Evolutionary conservation across 352 stramenopile species (phyloP).

Genomic region (Thraustochytrium aureum): DNA sequence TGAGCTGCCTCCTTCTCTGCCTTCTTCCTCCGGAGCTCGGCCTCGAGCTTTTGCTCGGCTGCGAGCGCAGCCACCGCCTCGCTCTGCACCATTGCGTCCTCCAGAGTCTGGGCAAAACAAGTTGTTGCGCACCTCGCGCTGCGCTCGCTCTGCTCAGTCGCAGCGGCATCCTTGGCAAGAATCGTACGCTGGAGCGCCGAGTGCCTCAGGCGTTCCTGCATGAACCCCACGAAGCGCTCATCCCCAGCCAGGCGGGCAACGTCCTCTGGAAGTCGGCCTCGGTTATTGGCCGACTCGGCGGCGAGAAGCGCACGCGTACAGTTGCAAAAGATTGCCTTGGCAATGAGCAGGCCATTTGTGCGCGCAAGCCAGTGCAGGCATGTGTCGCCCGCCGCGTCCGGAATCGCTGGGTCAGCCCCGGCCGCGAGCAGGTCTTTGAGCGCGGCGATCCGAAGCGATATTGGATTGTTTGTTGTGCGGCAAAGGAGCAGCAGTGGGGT

Average conservation of each 20-base stretch:
- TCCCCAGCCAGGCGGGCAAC: background rate
- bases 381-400: constrained; percentile 15
- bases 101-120: background rate
- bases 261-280: background rate
- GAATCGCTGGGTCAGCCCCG: background rate
- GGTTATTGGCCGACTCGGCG: background rate
- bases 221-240: background rate
- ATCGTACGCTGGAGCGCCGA: background rate
- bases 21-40: background rate
- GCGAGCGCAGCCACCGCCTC: background rate
- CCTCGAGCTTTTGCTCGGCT: background rate
- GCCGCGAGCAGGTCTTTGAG: constrained; percentile 1
- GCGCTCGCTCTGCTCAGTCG: background rate
- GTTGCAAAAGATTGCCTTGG: background rate
- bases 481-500: constrained; percentile 23
- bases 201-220: background rate
- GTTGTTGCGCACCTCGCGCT: too few species aligned
- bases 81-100: background rate
- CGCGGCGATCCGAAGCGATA: background rate
- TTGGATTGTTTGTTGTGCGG: background rate
- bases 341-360: background rate
- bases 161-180: background rate
- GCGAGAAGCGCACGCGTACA: background rate
- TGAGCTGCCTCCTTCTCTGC: background rate
- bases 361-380: constrained; percentile 28